Evolutionary conservation across 345 rosid genomes (phyloP).

Genomic region (Populus davidiana): DNA sequence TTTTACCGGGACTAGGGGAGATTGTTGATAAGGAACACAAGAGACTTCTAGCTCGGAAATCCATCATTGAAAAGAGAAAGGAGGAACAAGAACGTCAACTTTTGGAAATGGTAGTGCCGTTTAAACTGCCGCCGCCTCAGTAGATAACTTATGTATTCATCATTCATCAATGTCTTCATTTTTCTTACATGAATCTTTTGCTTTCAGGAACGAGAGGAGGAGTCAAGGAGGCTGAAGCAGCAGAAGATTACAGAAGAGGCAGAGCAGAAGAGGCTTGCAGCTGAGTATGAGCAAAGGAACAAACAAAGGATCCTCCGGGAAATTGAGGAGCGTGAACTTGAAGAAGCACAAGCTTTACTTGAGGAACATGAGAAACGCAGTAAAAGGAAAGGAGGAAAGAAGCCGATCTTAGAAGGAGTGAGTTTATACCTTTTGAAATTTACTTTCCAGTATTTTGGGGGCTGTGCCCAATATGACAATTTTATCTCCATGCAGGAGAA

Average conservation of each 20-base stretch:
- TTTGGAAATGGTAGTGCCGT: slow-evolving; percentile 65
- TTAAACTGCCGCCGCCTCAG: not conserved
- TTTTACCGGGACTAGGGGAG: slow-evolving; percentile 71
- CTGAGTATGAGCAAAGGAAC: slow-evolving; percentile 70
- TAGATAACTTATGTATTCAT: slow-evolving; percentile 1
- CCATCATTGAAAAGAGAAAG: slow-evolving; percentile 92
- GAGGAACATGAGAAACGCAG: slow-evolving; percentile 76
- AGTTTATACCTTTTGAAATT: slow-evolving; percentile 15
- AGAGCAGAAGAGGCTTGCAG: slow-evolving; percentile 85
- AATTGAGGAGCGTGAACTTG: slow-evolving; percentile 86
- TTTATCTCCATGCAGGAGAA: slow-evolving; percentile 53
- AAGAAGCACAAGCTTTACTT: slow-evolving; percentile 77
- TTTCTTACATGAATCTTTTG: not conserved
- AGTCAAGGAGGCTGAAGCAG: slow-evolving; percentile 64
- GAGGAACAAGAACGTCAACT: slow-evolving; percentile 96
- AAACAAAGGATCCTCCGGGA: slow-evolving; percentile 75
- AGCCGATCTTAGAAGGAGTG: slow-evolving; percentile 81
- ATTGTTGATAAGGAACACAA: slow-evolving; percentile 87
- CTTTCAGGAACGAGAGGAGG: slow-evolving; percentile 87
- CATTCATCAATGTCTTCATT: not conserved
- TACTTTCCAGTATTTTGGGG: not conserved
- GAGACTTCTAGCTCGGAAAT: slow-evolving; percentile 88
- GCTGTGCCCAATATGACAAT: not conserved
- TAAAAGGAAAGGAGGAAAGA: slow-evolving; percentile 73
- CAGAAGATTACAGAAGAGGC: slow-evolving; percentile 91